Evolutionary conservation across 352 stramenopile genomes (phyloP).

Genomic region (Globisporangium carolinianum): DNA sequence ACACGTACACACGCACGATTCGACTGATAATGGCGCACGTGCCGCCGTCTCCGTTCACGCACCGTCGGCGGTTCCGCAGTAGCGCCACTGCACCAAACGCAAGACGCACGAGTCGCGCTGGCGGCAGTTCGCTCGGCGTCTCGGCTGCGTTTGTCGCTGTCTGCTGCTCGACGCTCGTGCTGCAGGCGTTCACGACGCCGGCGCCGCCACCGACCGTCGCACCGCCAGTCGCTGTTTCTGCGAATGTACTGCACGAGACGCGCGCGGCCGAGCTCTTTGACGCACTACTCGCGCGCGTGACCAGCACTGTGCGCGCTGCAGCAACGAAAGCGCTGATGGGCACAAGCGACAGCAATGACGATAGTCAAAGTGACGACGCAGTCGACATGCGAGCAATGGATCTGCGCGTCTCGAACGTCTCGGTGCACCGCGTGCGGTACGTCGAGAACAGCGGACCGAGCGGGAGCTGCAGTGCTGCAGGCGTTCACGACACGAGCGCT

Average conservation of each 20-base stretch:
- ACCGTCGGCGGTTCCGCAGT: background rate
- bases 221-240: background rate
- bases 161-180: constrained; percentile 15
- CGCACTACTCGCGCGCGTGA: constrained; percentile 5
- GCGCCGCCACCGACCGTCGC: background rate
- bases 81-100: background rate
- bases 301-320: constrained; percentile 1
- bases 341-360: constrained; percentile 14
- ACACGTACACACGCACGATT: too few species aligned
- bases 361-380: constrained; percentile 9
- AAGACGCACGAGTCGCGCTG: too few species aligned
- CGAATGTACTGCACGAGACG: background rate
- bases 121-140: constrained; percentile 4
- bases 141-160: constrained; percentile 7
- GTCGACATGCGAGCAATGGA: constrained; percentile 18
- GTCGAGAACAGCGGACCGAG: constrained; percentile 14
- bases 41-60: background rate
- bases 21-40: too few species aligned
- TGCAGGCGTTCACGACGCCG: constrained; percentile 12
- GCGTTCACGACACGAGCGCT: background rate
- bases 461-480: background rate
- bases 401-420: constrained; percentile 48
- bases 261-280: background rate
- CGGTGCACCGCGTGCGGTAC: constrained; percentile 54
- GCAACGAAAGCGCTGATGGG: constrained; percentile 18